Percentiles rank a stretch among this genome's conserved stretches.
phyloP scores from a whole-genome alignment of 2,329 filamentous ascomycete species.

The Penicillium sp. region DNA sequence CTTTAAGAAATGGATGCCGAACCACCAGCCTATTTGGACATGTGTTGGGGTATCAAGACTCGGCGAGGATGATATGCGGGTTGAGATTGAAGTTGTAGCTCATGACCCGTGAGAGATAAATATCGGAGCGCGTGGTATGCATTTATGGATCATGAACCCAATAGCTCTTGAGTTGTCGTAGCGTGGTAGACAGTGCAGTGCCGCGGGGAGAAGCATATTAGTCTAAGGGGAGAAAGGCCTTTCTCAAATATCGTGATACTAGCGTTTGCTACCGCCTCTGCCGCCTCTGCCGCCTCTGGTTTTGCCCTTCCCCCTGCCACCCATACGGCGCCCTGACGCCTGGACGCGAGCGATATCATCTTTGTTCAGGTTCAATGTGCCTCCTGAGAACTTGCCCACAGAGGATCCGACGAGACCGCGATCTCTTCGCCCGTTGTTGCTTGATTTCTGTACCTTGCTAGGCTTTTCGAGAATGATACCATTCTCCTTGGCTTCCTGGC shows the following conservation, averaged over 20 bases:
- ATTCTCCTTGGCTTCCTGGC: constrained; percentile 76
- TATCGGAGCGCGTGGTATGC: not conserved
- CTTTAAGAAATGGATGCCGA: constrained; percentile 45
- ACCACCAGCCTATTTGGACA: constrained; percentile 49
- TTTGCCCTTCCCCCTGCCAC: constrained; percentile 17
- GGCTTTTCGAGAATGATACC: constrained; percentile 72
- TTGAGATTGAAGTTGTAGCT: constrained; percentile 53
- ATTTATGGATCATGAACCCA: not conserved
- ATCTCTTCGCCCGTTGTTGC: constrained; percentile 41
- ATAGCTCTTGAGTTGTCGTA: not conserved
- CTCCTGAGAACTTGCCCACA: constrained; percentile 70
- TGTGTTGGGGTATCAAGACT: constrained; percentile 45
- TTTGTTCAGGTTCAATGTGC: constrained; percentile 68
- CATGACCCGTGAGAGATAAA: constrained; percentile 25
- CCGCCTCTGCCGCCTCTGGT: constrained; percentile 19
- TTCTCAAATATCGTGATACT: not conserved
- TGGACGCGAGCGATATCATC: constrained; percentile 52
- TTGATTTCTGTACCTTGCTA: constrained; percentile 29
- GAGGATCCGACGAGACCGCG: constrained; percentile 64
- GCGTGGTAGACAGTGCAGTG: not conserved
- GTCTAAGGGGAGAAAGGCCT: not conserved
- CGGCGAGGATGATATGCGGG: constrained; percentile 44
- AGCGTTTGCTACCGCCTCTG: constrained; percentile 11
- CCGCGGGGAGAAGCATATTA: not conserved
- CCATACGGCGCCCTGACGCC: constrained; percentile 9